Base-by-base conservation (phyloP, 108 stramenopile species). In the Licmophora abbreviata region DNA sequence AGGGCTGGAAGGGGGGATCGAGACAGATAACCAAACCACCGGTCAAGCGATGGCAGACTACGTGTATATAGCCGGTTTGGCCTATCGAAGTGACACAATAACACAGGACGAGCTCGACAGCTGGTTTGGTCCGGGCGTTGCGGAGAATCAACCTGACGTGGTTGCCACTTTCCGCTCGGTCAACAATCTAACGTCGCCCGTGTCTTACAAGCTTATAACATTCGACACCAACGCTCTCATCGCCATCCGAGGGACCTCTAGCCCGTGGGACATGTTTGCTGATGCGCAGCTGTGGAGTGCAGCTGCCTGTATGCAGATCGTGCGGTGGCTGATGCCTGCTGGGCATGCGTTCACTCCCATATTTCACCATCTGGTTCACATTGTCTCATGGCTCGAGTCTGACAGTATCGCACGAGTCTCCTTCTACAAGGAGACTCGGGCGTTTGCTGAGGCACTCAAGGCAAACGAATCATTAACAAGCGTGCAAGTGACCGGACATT, bases 231-330 rank as follows among this genome's bases (percentile, higher is more conserved):
- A 48, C 51, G 76, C 69, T 4, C 46, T 85, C 27, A 57, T 92
- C 30, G 41, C 66, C 30, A 85, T 88, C 44, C 76, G 90, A 22
- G 90, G 90, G 14, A 81, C 80, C 17, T 44, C 61, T 24, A 88
- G 76, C 31, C 38, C 64, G 6, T 80, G 65, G 69, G 90, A 92
- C 43, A 66, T 70, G 64, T 52, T 92, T 18, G 66, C 71, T 1
- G 79, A 92, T 58, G 51, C 67, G 18, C 83, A 88, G 53, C 62
- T 88, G 0, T 92, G 90, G 85, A 64, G 69, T 17, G 61, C 80
- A 1, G 74, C 80, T 33, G 71, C 55, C 9, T 55, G 86, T 23
- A 59, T 78, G 21, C 89, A 92, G 51, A 26, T 44, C 5, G 38
- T 92, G 10, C 69, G 83, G 41, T 66, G 54, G 44, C 15, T 79